Evolutionary conservation across 2,329 filamentous ascomycete genomes (phyloP), one percentile per base, ranked within the genome.

Genomic region (Claviceps capensis): DNA sequence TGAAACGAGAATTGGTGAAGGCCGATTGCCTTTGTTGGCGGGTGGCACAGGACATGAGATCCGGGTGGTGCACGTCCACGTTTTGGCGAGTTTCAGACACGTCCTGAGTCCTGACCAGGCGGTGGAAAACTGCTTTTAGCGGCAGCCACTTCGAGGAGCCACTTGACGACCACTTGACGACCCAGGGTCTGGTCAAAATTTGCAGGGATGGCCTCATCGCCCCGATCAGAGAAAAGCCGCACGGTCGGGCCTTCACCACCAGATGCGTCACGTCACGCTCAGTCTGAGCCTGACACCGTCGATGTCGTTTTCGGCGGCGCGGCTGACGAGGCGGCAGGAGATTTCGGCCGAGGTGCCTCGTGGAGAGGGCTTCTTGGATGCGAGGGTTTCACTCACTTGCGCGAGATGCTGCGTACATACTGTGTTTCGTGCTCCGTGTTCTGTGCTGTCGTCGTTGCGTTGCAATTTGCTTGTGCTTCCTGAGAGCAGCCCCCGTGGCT

Each of bases 31-130:
- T 34, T 34, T 34, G 30, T 34, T 34, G 5, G 13, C 19, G 42
- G 23, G 6, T 13, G n/a, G 22, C 9, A 14, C 17, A 16, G 13
- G 14, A 44, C 13, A 48, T 14, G 14, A 48, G 16, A 40, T 34
- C 30, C 30, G 30, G 30, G 30, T 34, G 40, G 51, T 38, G 51
- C 51, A 45, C 46, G 51, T 42, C 34, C 47, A 23, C 41, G 30
- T 38, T 34, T 34, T 52, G 51, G 51, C 51, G 46, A 46, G 47
- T 46, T 52, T 49, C 51, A 52, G 41, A 46, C 47, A 46, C 2
- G 19, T 19, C 2, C 19, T 19, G 19, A 19, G 36, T 46, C 42
- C 37, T 22, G 30, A 9, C 43, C 37, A 51, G 44, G 36, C 37
- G 23, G 16, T 13, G 34, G 19, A n/a, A 37, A 11, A 17, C 37